Evolutionary conservation across 139 green algal genomes (phyloP), one percentile per base, ranked within the genome.

Genomic region (Deuterostichococcus epilithicus): DNA sequence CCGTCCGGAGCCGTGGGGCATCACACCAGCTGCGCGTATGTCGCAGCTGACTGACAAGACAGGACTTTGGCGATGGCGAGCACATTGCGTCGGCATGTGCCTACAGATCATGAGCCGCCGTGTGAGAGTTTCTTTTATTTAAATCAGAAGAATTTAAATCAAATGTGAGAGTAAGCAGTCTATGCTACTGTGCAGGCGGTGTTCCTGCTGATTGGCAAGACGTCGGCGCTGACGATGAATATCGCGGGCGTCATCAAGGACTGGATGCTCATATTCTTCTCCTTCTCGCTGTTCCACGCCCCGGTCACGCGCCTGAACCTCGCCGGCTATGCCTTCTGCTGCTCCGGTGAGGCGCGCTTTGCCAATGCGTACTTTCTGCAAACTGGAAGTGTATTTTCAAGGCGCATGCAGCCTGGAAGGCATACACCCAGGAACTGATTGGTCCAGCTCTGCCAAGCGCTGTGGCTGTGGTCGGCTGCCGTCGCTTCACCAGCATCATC

Each of bases 161-260:
- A 20, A 23, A 20, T 66, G 52, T 66, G 20, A 23, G 22, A 66
- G 30, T 30, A 13, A 70, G 30, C 63, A 8, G 30, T 70, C 28
- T 10, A 13, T 34, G 38, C 59, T 1, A 26, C 59, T 2, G 37
- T 71, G 34, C 85, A 94, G 83, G 88, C 90, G 34, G 93, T 97
- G 28, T 97, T 97, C 85, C 72, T 97, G 81, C 84, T 97, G 25
- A 96, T 97, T 23, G 92, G 94, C 39, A 97, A 97, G 82, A 98
- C 94, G 22, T 92, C 80, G 28, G 95, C 95, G 25, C 89, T 99
- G 71, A 98, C 95, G 2, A 97, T 98, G 93, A 98, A 98, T 85
- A 96, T 98, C 39, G 93, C 94, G 23, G 94, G 95, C 3, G 93
- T 98, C 28, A 93, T 99, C 81, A 99, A 99, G 88, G 95, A 99